Percentiles rank a stretch among this genome's conserved stretches.
phyloP scores from a whole-genome alignment of 768 basidiomycete genomes.

The Tephrocybe rancida region DNA sequence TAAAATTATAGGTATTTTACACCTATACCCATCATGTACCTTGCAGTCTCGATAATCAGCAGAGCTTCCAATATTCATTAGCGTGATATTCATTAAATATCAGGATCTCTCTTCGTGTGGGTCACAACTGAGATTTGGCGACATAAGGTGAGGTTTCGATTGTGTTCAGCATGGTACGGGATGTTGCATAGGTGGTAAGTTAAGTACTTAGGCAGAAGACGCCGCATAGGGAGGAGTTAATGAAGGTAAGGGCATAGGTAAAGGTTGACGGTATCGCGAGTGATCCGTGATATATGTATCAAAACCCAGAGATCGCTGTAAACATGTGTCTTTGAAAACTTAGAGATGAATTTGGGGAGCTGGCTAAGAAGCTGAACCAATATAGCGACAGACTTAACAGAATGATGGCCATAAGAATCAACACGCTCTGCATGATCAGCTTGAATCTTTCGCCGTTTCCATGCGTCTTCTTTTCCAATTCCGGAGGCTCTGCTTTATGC shows the following conservation, averaged over 20 bases:
- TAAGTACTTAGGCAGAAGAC: constrained; percentile 5
- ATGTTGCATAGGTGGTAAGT: constrained; percentile 5
- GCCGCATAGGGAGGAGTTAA: constrained; percentile 2
- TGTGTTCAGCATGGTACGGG: neutral
- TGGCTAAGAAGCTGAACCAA: no score
- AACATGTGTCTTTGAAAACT: no score
- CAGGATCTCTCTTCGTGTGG: no score
- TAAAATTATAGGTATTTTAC: neutral
- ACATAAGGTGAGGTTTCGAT: neutral
- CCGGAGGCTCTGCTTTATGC: constrained; percentile 4
- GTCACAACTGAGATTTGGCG: no score
- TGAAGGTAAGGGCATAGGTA: neutral
- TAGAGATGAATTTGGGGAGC: no score
- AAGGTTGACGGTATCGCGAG: neutral
- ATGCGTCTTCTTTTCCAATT: constrained; percentile 1
- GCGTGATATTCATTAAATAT: no score
- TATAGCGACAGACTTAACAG: no score
- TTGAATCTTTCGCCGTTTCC: neutral
- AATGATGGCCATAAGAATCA: neutral
- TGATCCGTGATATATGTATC: neutral
- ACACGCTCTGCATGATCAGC: neutral
- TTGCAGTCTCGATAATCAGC: no score
- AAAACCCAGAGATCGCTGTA: neutral
- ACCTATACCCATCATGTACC: neutral
- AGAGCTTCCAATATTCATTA: no score